These are phyloP conservation scores for Diaporthe sp. DNA, from an alignment of 2,329 filamentous ascomycete species.

Conservation along the genomic window DNA sequence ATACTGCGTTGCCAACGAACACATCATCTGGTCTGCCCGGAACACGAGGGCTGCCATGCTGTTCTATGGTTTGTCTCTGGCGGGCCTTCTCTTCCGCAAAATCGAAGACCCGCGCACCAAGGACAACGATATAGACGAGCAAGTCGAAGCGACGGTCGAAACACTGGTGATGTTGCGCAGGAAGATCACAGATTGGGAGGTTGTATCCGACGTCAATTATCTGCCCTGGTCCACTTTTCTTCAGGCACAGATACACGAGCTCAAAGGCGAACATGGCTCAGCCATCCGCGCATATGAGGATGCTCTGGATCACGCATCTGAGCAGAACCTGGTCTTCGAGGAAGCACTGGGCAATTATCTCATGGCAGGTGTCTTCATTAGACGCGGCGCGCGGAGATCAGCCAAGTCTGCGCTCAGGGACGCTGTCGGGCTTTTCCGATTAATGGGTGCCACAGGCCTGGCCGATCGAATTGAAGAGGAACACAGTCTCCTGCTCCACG, in stretches of 20 bases:
- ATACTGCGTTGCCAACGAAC: constrained; percentile 60
- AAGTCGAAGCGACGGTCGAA: constrained; percentile 63
- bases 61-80: constrained; percentile 71
- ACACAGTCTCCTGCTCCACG: constrained; percentile 76
- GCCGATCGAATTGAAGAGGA: constrained; percentile 77
- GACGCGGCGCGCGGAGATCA: constrained; percentile 74
- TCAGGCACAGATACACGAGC: constrained; percentile 77
- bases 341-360: constrained; percentile 81
- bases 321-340: constrained; percentile 77
- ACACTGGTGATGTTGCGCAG: constrained; percentile 69
- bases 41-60: constrained; percentile 70
- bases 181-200: constrained; percentile 74
- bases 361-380: constrained; percentile 79
- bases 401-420: constrained; percentile 79
- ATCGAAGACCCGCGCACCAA: constrained; percentile 62
- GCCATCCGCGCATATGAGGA: constrained; percentile 77
- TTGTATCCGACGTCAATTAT: constrained; percentile 79
- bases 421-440: constrained; percentile 75
- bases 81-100: constrained; percentile 64
- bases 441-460: constrained; percentile 78
- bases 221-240: constrained; percentile 77
- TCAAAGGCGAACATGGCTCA: constrained; percentile 67
- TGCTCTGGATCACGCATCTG: constrained; percentile 78
- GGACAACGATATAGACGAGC: constrained; percentile 57
- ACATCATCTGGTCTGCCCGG: constrained; percentile 70